Base-by-base conservation (phyloP, 2,329 filamentous ascomycete genomes). In the Samsoniella hepiali region DNA sequence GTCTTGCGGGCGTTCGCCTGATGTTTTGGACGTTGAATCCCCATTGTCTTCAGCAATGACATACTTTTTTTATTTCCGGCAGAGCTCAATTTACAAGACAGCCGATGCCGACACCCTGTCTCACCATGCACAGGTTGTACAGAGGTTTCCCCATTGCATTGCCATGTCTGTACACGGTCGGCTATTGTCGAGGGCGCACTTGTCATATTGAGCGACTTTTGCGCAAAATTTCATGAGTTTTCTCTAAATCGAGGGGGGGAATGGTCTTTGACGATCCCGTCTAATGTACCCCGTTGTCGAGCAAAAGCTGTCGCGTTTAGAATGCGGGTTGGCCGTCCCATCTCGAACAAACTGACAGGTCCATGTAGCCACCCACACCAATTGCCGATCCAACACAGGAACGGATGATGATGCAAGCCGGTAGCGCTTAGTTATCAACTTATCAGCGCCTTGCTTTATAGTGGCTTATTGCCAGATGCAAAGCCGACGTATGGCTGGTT, bases 81-180 rank as follows among this genome's bases (percentile, higher is more conserved):
- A 22, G 22, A 22, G 22, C 22, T 22, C 22, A 22, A 22, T 22
- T 22, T 22, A 22, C 22, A 22, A 22, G 22, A 22, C 22, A 22
- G 22, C 22, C 22, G 58, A 27, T 54, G 27, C 36, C 58, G 38
- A 62, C n/a, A 29, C 13, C 22, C 17, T 55, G 58, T 62, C 49
- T 55, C 17, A 38, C 58, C 38, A 40, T 40, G 38, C 38, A 40
- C 11, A 15, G 11, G 22, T 22, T 22, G 22, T 22, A 1, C 22
- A 22, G 1, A 22, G 22, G 22, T 22, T 22, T 22, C 22, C 22
- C 22, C 22, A 22, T 22, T 22, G 22, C 22, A 22, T 22, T 22
- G 22, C 22, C 13, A 40, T 49, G 8, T 40, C 15, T 42, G 22
- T 51, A 38, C 56, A 3, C 56, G 29, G n/a, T 59, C 57, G 57